Percentiles rank a stretch among this genome's conserved stretches.
These are phyloP conservation scores for Akanthomyces uredinophilus DNA, from an alignment of 2,329 filamentous ascomycete genomes.

Conservation along the genomic window DNA sequence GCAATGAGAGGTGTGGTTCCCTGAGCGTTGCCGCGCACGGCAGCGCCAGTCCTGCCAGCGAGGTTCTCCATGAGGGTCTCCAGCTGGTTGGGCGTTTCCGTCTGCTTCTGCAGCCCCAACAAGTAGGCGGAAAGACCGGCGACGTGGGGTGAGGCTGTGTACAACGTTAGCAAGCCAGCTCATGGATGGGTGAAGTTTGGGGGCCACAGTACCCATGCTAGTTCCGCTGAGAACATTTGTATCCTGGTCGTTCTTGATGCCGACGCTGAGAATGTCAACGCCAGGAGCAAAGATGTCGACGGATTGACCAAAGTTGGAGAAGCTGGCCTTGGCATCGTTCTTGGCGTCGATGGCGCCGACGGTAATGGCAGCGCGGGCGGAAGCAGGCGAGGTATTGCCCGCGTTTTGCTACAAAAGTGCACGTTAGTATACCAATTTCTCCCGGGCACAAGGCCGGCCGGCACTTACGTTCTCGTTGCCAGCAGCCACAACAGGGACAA, in stretches of 20 bases:
- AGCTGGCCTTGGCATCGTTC: slow-evolving; percentile 44
- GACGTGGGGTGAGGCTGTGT: slow-evolving; percentile 56
- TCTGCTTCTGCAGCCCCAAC: slow-evolving; percentile 50
- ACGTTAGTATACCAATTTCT: not conserved
- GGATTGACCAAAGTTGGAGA: slow-evolving; percentile 52
- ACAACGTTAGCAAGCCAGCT: slow-evolving; percentile 17
- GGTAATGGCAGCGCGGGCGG: slow-evolving; percentile 51
- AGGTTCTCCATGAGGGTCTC: slow-evolving; percentile 48
- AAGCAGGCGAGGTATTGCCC: slow-evolving; percentile 47
- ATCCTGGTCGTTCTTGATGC: slow-evolving; percentile 44
- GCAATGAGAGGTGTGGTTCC: slow-evolving; percentile 50
- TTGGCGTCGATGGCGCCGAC: slow-evolving; percentile 53
- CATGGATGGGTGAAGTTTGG: not conserved
- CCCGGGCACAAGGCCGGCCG: not conserved
- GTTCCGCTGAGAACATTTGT: slow-evolving; percentile 47
- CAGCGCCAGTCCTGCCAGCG: slow-evolving; percentile 41
- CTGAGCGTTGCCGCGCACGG: slow-evolving; percentile 35
- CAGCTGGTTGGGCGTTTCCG: slow-evolving; percentile 29
- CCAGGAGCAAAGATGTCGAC: slow-evolving; percentile 55
- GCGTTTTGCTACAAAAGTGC: slow-evolving; percentile 38
- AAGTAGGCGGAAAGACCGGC: slow-evolving; percentile 65
- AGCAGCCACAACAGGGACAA: slow-evolving; percentile 56
- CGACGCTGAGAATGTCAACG: slow-evolving; percentile 47
- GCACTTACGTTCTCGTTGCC: slow-evolving; percentile 48
- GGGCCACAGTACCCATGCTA: slow-evolving; percentile 44